phyloP scores from a whole-genome alignment of 805 yeast species.

The Monosporozyma solicola region DNA sequence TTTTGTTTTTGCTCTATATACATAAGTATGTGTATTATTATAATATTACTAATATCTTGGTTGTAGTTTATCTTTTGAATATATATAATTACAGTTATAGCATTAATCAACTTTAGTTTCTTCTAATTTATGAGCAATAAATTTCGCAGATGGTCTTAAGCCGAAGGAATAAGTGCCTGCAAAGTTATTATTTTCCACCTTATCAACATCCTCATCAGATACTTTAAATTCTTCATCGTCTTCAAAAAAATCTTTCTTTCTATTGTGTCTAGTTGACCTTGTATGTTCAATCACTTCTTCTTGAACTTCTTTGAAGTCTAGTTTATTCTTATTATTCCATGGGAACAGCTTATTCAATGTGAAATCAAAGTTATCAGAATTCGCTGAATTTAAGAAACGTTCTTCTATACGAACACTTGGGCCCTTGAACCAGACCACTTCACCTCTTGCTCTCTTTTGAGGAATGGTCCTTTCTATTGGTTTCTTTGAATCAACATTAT shows the following conservation, averaged over 20 bases:
- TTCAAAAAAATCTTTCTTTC: slow-evolving; percentile 2
- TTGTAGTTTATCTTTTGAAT: neutral
- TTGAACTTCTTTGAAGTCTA: slow-evolving; percentile 20
- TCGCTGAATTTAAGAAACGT: slow-evolving; percentile 30
- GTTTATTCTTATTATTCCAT: slow-evolving; percentile 2
- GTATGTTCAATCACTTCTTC: slow-evolving; percentile 11
- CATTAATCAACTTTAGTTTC: neutral
- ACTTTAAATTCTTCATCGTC: slow-evolving; percentile 11
- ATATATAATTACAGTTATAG: neutral
- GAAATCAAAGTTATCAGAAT: slow-evolving; percentile 1
- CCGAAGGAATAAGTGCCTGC: slow-evolving; percentile 20
- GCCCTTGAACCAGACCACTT: slow-evolving; percentile 59
- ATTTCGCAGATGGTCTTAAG: slow-evolving; percentile 60
- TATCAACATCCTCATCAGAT: slow-evolving; percentile 16
- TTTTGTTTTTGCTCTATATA: neutral
- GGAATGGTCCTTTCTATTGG: slow-evolving; percentile 9
- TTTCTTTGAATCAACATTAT: slow-evolving; percentile 20
- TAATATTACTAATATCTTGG: neutral
- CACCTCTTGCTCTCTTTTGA: slow-evolving; percentile 28
- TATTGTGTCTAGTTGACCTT: slow-evolving; percentile 2
- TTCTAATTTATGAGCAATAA: slow-evolving; percentile 49
- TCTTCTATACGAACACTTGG: slow-evolving; percentile 47
- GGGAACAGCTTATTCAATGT: slow-evolving; percentile 3
- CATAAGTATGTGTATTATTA: neutral
- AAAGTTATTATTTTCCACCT: slow-evolving; percentile 14